Evolutionary conservation across 2,329 filamentous ascomycete genomes (phyloP), one percentile per base, ranked within the genome.

Genomic region (Trichoderma oligosporum): DNA sequence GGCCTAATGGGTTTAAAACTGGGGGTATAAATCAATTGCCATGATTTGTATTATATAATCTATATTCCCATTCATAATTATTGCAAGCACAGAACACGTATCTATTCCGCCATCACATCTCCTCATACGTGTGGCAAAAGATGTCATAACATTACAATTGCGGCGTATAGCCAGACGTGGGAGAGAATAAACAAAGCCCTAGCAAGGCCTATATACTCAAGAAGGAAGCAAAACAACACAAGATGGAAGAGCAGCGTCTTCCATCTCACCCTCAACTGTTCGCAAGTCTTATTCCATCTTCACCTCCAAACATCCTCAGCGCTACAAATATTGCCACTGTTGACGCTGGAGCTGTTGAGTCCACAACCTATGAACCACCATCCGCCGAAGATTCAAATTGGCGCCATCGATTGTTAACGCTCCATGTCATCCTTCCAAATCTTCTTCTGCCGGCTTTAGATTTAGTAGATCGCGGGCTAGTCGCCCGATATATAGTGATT

Each of bases 401-500:
- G 58, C 74, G 78, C 1, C 78, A 82, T 47, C 74, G 88, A 14
- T 76, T 96, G n/a, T 76, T 91, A 1, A 91, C 89, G 0, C 81
- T 96, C 0, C 92, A 97, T 73, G 88, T 91, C 31, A 75, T 97
- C 12, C 95, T 95, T 67, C 91, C 91, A 0, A 83, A 84, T 61
- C 82, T 91, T 54, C 75, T 97, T 2, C 84, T 97, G 1, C 89
- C 91, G 2, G 91, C 93, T 0, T 79, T 99, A 2, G 92, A 97
- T 70, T 79, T 97, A 0, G 79, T 99, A 1, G 94, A 99, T 70
- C 82, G 90, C 24, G 75, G 80, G 2, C 81, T 94, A 0, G 83
- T 96, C 31, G 84, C 78, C 5, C 79, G 84, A 1, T 71, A 85
- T 4, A 56, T 57, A 25, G 44, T 55, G 7, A 38, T 29, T 9